A percentile compares a stretch with the other conserved stretches of the same genome.
Conservation (phyloP, 2,329 filamentous ascomycete genomes). For the Fusarium sp. region DNA sequence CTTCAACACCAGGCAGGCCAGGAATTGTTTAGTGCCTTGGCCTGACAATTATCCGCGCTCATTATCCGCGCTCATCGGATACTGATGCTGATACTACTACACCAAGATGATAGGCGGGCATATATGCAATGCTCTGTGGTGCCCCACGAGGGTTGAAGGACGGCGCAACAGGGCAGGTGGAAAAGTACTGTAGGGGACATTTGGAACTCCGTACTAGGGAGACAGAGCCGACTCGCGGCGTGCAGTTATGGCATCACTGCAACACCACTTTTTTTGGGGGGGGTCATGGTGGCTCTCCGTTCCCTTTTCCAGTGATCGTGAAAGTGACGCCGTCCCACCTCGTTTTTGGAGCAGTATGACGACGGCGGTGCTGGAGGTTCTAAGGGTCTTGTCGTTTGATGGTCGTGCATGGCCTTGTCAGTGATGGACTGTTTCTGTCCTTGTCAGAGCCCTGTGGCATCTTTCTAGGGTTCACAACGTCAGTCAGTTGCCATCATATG, state of each 20-base stretch:
- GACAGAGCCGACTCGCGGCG: constrained; percentile 27
- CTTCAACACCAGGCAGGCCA: constrained; percentile 4
- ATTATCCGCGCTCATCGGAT: constrained; percentile 32
- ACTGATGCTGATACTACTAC: constrained; percentile 15
- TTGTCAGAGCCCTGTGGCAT: constrained; percentile 34
- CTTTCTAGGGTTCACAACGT: constrained; percentile 39
- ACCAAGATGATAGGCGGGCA: constrained; percentile 25
- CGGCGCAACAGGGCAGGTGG: constrained; percentile 28
- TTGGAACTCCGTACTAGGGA: neutral
- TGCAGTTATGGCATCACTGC: constrained; percentile 42
- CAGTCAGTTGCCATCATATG: constrained; percentile 34
- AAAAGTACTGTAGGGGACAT: constrained; percentile 7
- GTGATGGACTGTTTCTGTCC: constrained; percentile 5
- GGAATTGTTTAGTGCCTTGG: constrained; percentile 19
- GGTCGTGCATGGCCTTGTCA: constrained; percentile 19
- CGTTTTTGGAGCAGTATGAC: constrained; percentile 40
- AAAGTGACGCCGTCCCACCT: constrained; percentile 38
- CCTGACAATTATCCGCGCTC: constrained; percentile 19
- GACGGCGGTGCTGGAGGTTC: constrained; percentile 37
- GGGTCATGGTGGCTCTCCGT: constrained; percentile 16
- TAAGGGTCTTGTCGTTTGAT: constrained; percentile 35
- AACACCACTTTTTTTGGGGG: constrained; percentile 38
- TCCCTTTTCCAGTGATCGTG: constrained; percentile 16
- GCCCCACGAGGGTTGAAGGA: constrained; percentile 20
- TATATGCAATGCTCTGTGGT: constrained; percentile 24